phyloP scores from a whole-genome alignment of 1,284 basidiomycete genomes.

The Erythrobasidium hasegawianum region DNA sequence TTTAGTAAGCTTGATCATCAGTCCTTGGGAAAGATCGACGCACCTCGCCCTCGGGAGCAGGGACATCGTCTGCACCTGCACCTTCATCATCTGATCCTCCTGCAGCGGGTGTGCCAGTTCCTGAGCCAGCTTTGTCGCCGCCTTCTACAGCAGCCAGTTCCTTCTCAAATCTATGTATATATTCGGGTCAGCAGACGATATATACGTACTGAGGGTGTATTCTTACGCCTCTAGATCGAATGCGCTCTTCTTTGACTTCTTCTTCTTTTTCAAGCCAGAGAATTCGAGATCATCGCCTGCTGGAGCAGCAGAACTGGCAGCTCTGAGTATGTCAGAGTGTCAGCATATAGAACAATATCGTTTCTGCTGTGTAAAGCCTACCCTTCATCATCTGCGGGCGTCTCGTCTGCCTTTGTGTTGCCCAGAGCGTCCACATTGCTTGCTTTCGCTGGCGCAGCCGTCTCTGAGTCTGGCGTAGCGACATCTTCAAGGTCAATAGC shows the following conservation, averaged over 20 bases:
- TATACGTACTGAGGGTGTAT: not conserved
- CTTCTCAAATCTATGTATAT: constrained; percentile 61
- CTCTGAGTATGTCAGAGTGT: not conserved
- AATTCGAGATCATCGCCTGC: constrained; percentile 49
- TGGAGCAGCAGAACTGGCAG: constrained; percentile 31
- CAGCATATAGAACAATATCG: not conserved
- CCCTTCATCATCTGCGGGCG: constrained; percentile 31
- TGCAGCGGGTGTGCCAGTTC: constrained; percentile 22
- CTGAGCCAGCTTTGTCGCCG: constrained; percentile 30
- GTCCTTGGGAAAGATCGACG: too few relatives aligned
- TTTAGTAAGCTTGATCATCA: not conserved
- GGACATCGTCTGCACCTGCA: constrained; percentile 50
- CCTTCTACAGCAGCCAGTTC: constrained; percentile 60
- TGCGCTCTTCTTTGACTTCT: constrained; percentile 55
- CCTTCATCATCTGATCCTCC: constrained; percentile 33
- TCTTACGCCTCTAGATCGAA: constrained; percentile 60
- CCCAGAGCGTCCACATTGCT: constrained; percentile 23
- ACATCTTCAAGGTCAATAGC: constrained; percentile 60
- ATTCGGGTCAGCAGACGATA: not conserved
- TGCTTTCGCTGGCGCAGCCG: constrained; percentile 4
- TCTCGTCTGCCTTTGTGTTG: constrained; percentile 27
- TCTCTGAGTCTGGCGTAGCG: constrained; percentile 34
- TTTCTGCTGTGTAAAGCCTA: constrained; percentile 22
- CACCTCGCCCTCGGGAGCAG: constrained; percentile 51
- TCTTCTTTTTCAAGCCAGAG: constrained; percentile 54